phyloP scores from a whole-genome alignment of 2,329 filamentous ascomycete genomes.

The Cladosporium cucumerinum region DNA sequence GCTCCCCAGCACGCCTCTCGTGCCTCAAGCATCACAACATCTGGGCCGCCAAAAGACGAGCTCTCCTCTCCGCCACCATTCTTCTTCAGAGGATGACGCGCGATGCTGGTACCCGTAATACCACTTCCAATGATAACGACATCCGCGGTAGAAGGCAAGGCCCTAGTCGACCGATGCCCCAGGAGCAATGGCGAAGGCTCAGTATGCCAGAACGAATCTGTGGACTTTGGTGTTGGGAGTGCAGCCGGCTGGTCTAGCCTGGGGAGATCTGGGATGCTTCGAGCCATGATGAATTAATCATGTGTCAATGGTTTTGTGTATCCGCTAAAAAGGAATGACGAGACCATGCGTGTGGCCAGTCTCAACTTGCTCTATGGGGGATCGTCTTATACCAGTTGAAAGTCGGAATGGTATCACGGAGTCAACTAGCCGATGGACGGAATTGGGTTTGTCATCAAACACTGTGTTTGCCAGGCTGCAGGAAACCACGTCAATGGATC shows the following conservation, averaged over 20 bases:
- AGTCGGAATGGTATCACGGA: not conserved
- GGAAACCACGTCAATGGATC: not conserved
- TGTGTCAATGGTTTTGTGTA: not conserved
- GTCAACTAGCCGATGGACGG: not conserved
- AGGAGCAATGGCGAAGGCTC: conserved; percentile 62
- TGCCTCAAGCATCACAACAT: conserved; percentile 72
- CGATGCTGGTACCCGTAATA: conserved; percentile 71
- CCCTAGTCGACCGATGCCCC: conserved; percentile 64
- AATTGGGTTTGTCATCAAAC: not conserved
- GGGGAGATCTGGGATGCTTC: conserved; percentile 22
- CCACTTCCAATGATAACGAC: conserved; percentile 72
- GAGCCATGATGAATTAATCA: conserved; percentile 19
- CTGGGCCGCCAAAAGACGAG: conserved; percentile 30
- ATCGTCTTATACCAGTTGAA: not conserved
- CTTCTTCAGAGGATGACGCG: conserved; percentile 47
- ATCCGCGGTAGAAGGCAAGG: conserved; percentile 62
- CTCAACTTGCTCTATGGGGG: not conserved
- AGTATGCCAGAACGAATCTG: conserved; percentile 67
- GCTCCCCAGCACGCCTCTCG: conserved; percentile 78
- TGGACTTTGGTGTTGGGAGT: conserved; percentile 28
- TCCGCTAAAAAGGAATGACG: not conserved
- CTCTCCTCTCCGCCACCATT: not conserved
- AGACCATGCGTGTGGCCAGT: not conserved
- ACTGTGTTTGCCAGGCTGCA: not conserved
- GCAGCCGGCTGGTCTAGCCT: conserved; percentile 22